These are phyloP conservation scores for Euphrasia confusa DNA, from an alignment of 257 asterid genomes.

Conservation along the genomic window DNA sequence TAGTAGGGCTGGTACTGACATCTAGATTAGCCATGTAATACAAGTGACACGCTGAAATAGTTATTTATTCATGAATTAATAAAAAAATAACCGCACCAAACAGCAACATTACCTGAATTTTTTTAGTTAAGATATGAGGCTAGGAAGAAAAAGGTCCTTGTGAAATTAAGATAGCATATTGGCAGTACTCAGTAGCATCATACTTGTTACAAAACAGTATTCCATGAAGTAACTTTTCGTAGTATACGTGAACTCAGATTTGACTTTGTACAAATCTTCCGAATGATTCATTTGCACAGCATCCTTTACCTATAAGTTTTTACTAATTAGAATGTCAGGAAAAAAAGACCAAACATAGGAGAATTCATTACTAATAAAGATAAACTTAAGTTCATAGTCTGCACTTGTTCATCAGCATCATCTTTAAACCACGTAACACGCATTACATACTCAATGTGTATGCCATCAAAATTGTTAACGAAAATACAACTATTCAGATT, in stretches of 20 bases:
- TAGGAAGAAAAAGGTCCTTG: constrained; percentile 2
- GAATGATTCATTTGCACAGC: constrained; percentile 46
- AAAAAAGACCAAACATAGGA: neutral
- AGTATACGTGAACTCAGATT: constrained; percentile 72
- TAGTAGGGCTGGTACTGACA: too few relatives aligned
- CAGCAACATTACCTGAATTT: constrained; percentile 50
- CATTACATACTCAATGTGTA: neutral
- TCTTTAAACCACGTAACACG: neutral
- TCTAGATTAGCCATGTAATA: too few relatives aligned
- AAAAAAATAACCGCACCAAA: constrained; percentile 34
- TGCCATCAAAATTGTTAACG: neutral
- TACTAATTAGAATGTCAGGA: too few relatives aligned
- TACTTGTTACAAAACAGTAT: constrained; percentile 51
- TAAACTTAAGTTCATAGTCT: neutral
- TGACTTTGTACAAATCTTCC: constrained; percentile 66
- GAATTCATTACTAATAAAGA: neutral
- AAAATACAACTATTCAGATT: neutral
- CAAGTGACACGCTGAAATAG: too few relatives aligned
- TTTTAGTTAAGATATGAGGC: constrained; percentile 25
- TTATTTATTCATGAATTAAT: too few relatives aligned
- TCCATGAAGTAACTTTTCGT: constrained; percentile 75
- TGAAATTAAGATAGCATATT: constrained; percentile 22
- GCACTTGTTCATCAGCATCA: neutral
- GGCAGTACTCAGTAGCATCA: constrained; percentile 39
- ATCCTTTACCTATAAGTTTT: constrained; percentile 50